Evolutionary conservation across 2,329 filamentous ascomycete genomes (phyloP).

Genomic region (Emmonsia crescens): DNA sequence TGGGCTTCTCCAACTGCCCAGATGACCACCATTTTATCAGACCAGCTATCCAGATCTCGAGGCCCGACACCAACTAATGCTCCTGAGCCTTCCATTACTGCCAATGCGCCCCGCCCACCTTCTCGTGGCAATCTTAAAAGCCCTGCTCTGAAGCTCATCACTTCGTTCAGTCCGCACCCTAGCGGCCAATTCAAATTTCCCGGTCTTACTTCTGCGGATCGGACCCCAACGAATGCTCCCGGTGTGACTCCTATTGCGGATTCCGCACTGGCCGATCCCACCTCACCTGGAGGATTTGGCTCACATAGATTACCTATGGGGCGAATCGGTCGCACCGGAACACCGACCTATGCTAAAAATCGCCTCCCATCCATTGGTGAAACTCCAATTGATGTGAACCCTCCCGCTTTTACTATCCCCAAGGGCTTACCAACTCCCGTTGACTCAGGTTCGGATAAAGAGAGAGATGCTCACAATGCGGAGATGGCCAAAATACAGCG

Average conservation of each 20-base stretch:
- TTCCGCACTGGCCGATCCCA: conserved; percentile 47
- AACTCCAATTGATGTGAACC: conserved; percentile 44
- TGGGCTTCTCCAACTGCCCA: conserved; percentile 79
- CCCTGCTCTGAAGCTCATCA: conserved; percentile 81
- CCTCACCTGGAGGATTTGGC: conserved; percentile 58
- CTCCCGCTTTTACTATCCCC: conserved; percentile 30
- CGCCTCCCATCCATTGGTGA: conserved; percentile 72
- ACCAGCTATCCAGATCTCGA: conserved; percentile 41
- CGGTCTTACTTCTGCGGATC: conserved; percentile 42
- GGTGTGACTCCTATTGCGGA: conserved; percentile 84
- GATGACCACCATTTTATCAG: conserved; percentile 41
- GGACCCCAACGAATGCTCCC: conserved; percentile 62
- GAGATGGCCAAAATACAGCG: conserved; percentile 10
- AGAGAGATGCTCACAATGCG: conserved; percentile 24
- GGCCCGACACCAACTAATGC: conserved; percentile 1
- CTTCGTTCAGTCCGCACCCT: conserved; percentile 55
- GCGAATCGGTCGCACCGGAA: conserved; percentile 55
- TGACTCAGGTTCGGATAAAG: conserved; percentile 40
- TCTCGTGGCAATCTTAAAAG: conserved; percentile 48
- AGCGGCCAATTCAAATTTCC: conserved; percentile 50
- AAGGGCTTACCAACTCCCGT: conserved; percentile 33
- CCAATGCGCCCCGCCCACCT: conserved; percentile 46
- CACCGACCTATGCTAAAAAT: conserved; percentile 50
- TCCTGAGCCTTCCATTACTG: conserved; percentile 38
- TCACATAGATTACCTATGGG: conserved; percentile 48